Evolutionary conservation across 306 rosid species (phyloP), one percentile per base, ranked within the genome.

Genomic region (Cajanus cajan): DNA sequence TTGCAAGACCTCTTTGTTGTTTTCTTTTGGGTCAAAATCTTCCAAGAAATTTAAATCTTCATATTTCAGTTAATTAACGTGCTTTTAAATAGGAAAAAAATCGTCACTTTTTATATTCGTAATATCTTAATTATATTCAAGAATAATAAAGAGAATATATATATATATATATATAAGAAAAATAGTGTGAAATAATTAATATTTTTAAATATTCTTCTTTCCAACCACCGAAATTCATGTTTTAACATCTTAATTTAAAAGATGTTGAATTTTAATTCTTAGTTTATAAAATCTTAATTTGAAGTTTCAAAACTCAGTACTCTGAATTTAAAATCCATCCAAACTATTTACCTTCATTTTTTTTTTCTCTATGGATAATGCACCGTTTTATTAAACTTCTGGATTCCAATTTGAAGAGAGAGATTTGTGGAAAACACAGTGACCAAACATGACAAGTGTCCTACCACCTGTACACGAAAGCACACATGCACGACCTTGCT

Each of bases 381-480:
- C 91, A 82, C 88, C 69, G 90, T 74, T 76, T 55, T 73, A 31
- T 71, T 48, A 28, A 68, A 67, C 37, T 67, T 80, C 12, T 75
- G 73, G 78, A 51, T 36, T 55, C 67, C 12, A 25, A 74, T 59
- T 55, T 7, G 24, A 24, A 50, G 4, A 68, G 40, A 62, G 21
- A 34, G 43, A 74, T 15, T 50, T 41, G 65, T 8, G 25, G 45
- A 64, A 19, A 59, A 55, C 19, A 45, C 2, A n/a, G n/a, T 28
- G 31, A 58, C 14, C 36, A 19, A 55, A 59, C 7, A 47, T 11
- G 94, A 87, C 98, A 89, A 68, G 94, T 90, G 96, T 89, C 90
- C 90, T 50, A 31, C 87, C 96, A 92, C 86, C 86, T 94, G 96
- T 88, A 84, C 41, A 79, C 61, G 19, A 73, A 44, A 64, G n/a